phyloP scores from a whole-genome alignment of 164 flowering plant species.

The Amborella trichopoda region DNA sequence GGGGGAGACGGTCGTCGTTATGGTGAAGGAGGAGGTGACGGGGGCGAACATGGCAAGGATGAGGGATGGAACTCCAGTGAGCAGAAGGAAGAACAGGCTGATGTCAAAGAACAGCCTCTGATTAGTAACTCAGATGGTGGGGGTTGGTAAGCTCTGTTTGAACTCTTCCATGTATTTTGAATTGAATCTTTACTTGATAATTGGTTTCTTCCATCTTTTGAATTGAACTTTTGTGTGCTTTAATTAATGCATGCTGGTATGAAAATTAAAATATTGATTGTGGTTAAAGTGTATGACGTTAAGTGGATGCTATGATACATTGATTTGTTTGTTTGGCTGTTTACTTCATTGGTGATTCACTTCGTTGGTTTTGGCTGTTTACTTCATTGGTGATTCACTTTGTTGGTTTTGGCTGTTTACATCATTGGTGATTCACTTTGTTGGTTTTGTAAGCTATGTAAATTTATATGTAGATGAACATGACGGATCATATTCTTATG shows the following conservation, averaged over 20 bases:
- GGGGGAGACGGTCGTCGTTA: slow-evolving; percentile 3
- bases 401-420: not conserved
- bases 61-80: slow-evolving; percentile 7
- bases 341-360: not conserved
- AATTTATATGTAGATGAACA: too few relatives aligned
- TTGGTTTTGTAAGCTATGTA: too few relatives aligned
- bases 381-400: not conserved
- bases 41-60: slow-evolving; percentile 1
- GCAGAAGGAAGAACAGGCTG: slow-evolving; percentile 8
- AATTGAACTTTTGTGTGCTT: not conserved
- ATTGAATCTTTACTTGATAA: not conserved
- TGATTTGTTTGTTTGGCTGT: too few relatives aligned
- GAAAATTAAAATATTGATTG: not conserved
- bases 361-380: not conserved
- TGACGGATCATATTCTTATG: too few relatives aligned
- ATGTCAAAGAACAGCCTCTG: slow-evolving; percentile 4
- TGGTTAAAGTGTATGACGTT: not conserved
- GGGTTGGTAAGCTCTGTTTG: slow-evolving; percentile 11
- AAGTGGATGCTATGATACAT: too few relatives aligned
- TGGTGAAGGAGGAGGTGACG: slow-evolving; percentile 16
- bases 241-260: not conserved
- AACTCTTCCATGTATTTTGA: not conserved
- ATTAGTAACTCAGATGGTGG: not conserved
- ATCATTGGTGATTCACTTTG: not conserved
- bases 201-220: not conserved